Evolutionary conservation across 495 filamentous ascomycete genomes (phyloP), one percentile per base, ranked within the genome.

Genomic region (Penicillium paxilli): DNA sequence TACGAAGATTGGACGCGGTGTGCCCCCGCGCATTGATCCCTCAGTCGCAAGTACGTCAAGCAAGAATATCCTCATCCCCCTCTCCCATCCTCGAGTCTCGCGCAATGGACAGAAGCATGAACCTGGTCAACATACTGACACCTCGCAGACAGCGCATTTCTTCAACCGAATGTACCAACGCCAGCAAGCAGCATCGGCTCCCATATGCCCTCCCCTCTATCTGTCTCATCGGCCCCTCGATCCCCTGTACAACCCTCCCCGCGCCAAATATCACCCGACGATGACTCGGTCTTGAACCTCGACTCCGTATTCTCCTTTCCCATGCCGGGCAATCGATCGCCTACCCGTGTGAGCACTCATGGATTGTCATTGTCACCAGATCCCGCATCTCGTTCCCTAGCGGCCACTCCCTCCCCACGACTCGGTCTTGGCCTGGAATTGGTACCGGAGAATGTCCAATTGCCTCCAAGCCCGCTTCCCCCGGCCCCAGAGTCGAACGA

Each of bases 301-400:
- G 86, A 88, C 50, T 78, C 70, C 44, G 77, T 83, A 0, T 87
- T 89, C 55, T 83, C 87, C 8, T 88, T 86, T 66, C 85, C 76
- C 45, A 78, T 73, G 64, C 66, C 68, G 2, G 74, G 66, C 17
- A 70, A 75, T 25, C 69, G 76, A 58, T 65, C 67, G 6, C 63
- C 61, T 14, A 57, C 65, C 38, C 54, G 47, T 16, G 57, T 69
- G 1, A 54, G 59, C n/a, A 62, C 60, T 14, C 74, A 73, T 8
- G 68, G 62, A 21, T 58, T 64, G 21, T 48, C 38, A 11, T 42
- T 53, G 20, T 10, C 30, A 32, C 5, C 30, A 32, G 49, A 51
- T 22, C 19, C 54, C 1, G 19, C 47, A 17, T 35, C 47, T 1
- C 55, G 54, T 32, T 55, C 59, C 4, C 44, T 51, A 63, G 75